phyloP scores from a whole-genome alignment of 2,329 filamentous ascomycete genomes.

The Plenodomus tracheiphilus region DNA sequence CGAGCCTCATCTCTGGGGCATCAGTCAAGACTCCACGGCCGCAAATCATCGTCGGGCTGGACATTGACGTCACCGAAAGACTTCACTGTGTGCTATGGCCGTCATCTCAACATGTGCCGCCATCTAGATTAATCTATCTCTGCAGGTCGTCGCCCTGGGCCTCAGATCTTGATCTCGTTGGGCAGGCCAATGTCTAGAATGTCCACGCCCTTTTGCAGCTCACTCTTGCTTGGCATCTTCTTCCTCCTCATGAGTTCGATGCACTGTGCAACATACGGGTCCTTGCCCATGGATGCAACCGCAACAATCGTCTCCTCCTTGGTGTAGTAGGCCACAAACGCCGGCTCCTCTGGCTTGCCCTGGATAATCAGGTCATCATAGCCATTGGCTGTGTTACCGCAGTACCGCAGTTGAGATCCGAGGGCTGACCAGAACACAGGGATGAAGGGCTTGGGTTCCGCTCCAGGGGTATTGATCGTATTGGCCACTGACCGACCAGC shows the following conservation, averaged over 20 bases:
- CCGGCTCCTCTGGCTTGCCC: conserved; percentile 70
- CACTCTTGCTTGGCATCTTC: conserved; percentile 80
- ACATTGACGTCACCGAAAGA: not conserved
- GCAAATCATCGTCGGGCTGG: too few relatives aligned
- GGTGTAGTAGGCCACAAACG: conserved; percentile 88
- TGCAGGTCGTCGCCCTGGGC: not conserved
- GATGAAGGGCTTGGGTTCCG: conserved; percentile 73
- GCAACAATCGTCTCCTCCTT: conserved; percentile 86
- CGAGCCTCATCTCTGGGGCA: too few relatives aligned
- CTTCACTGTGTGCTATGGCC: not conserved
- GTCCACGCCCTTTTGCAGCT: conserved; percentile 66
- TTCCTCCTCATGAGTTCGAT: conserved; percentile 82
- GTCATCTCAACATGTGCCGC: not conserved
- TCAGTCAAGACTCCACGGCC: too few relatives aligned
- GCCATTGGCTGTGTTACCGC: conserved; percentile 79
- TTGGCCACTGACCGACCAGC: conserved; percentile 77
- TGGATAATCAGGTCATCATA: conserved; percentile 85
- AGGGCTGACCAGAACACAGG: conserved; percentile 97
- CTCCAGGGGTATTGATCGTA: conserved; percentile 70
- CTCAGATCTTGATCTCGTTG: conserved; percentile 50
- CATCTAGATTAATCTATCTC: not conserved
- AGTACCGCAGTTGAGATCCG: conserved; percentile 87
- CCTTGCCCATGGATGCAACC: conserved; percentile 86
- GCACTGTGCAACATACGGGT: conserved; percentile 71
- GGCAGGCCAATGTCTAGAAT: conserved; percentile 51